phyloP scores from a whole-genome alignment of 257 asterid genomes.

The Nicotiana tomentosiformis region DNA sequence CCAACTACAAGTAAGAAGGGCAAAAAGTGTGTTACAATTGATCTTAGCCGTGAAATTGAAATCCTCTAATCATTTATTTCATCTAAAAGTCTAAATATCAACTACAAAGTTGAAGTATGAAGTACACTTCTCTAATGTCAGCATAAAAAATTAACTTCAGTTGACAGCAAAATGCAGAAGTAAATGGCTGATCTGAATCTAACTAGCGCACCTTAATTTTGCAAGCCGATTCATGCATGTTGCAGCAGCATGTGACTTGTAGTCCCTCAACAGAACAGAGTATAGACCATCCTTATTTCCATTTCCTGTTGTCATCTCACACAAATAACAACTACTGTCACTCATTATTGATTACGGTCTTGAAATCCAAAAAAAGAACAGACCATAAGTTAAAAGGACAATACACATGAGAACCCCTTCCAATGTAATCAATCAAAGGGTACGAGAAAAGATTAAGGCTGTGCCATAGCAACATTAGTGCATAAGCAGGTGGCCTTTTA shows the following conservation, averaged over 20 bases:
- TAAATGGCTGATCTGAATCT: slow-evolving; percentile 8
- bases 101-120: slow-evolving; percentile 1
- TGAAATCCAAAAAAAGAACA: neutral
- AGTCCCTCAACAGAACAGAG: slow-evolving; percentile 94
- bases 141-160: neutral
- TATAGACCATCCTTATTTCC: slow-evolving; percentile 94
- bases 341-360: neutral
- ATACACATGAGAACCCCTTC: neutral
- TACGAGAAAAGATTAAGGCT: neutral
- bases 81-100: neutral
- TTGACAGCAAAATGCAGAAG: slow-evolving; percentile 3
- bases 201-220: slow-evolving; percentile 62
- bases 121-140: neutral
- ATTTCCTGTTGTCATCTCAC: slow-evolving; percentile 56
- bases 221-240: slow-evolving; percentile 97
- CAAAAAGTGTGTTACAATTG: neutral
- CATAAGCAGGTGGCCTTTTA: neutral
- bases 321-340: slow-evolving; percentile 5
- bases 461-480: neutral
- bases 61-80: neutral
- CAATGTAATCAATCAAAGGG: neutral
- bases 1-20: neutral
- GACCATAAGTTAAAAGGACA: neutral
- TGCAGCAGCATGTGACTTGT: slow-evolving; percentile 81
- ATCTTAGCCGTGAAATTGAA: neutral